Base-by-base conservation (phyloP, 352 stramenopile genomes). In the Saprolegnia diclina region DNA sequence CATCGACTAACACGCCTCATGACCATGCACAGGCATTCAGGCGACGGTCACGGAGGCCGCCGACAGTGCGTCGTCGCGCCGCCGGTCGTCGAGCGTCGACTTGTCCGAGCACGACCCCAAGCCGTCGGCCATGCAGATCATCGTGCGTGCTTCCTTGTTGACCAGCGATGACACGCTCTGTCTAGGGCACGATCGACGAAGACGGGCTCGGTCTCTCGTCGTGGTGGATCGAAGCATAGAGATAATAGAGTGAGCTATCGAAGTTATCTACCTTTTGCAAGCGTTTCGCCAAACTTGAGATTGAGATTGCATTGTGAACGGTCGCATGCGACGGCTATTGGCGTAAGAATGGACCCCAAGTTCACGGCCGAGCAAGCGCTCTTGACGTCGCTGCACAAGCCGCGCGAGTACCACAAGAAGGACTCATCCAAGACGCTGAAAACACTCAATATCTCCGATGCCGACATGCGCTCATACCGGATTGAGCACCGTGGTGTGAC, bases 111-210 rank as follows among this genome's bases (percentile, higher is more conserved):
- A 76, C 55, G 86, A 94, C 73, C 86, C 86, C 24, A 91, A 85
- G 56, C 86, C 86, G 5, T 92, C 86, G 0, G 86, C 86, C 13
- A 82, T 94, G 45, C 86, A 94, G 71, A 92, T 94, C 53, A 72
- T 94, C 54, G 85, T 92, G 74, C 71, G 79, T 72, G 13, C 59
- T 5, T 54, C 21, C 10, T 24, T 38, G 18, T 50, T 42, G 38
- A 35, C 14, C n/a, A 61, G 29, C 44, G n/a, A 40, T 10, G 19
- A 63, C 9, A 29, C 40, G 19, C 40, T 29, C 18, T 61, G 2
- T 1, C 40, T 56, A 94, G 85, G 86, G 86, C 59, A 92, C 86
- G n/a, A 94, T 94, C 53, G 86, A 94, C 70, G 86, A 94, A 75
- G 86, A 94, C 63, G 86, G 86, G 16, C 71, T 94, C 22, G 86